phyloP scores from a whole-genome alignment of 345 rosid genomes.

The Brassica carinata region DNA sequence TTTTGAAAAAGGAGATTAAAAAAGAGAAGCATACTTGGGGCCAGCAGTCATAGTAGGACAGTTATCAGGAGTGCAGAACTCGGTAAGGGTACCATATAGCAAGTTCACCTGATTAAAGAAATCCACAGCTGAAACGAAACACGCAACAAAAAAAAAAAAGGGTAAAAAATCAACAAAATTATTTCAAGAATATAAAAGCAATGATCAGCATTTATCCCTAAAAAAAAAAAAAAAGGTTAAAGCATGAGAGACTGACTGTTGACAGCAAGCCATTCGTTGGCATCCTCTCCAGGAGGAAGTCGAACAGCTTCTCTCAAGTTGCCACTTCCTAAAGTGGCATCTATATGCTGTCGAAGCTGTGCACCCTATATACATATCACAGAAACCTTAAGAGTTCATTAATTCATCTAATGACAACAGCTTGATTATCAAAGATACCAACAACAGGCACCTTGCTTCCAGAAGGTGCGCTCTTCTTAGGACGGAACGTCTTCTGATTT shows the following conservation, averaged over 20 bases:
- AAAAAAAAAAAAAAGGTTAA: background rate
- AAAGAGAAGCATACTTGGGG: slow-evolving; percentile 70
- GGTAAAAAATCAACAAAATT: background rate
- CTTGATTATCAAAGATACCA: slow-evolving; percentile 34
- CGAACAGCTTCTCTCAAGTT: slow-evolving; percentile 98
- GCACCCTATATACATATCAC: slow-evolving; percentile 68
- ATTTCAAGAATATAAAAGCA: background rate
- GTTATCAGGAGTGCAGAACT: slow-evolving; percentile 92
- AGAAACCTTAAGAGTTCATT: background rate
- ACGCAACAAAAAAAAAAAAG: background rate
- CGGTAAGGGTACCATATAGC: slow-evolving; percentile 96
- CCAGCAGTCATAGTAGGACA: slow-evolving; percentile 99
- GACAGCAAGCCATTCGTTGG: slow-evolving; percentile 98
- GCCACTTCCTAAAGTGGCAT: slow-evolving; percentile 97
- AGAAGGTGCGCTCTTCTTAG: slow-evolving; percentile 95
- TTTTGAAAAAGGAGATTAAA: background rate
- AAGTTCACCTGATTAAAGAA: slow-evolving; percentile 99
- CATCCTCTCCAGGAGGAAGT: slow-evolving; percentile 99
- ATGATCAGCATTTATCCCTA: background rate
- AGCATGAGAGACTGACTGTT: slow-evolving; percentile 65
- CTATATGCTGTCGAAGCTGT: slow-evolving; percentile 94
- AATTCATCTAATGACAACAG: background rate
- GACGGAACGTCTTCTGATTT: slow-evolving; percentile 97
- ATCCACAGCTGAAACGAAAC: background rate
- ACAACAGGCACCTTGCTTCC: slow-evolving; percentile 72